These are phyloP conservation scores for Hypoxylon sp. DNA, from an alignment of 2,329 filamentous ascomycete genomes.

Conservation along the genomic window DNA sequence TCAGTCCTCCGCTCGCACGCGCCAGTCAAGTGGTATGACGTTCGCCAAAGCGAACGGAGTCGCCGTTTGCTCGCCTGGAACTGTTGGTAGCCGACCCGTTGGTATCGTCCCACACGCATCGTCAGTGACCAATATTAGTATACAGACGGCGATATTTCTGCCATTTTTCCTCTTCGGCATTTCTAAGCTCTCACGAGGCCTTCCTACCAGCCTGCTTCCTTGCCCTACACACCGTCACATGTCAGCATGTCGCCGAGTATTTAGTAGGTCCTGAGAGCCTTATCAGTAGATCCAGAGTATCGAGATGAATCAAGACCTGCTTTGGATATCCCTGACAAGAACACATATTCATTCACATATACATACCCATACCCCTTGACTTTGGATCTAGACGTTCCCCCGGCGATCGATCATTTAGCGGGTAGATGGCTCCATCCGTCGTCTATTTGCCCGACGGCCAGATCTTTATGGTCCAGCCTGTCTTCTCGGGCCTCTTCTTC, in stretches of 20 bases:
- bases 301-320: constrained; percentile 11
- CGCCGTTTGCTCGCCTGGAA: constrained; percentile 28
- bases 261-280: constrained; percentile 21
- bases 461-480: constrained; percentile 78
- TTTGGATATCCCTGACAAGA: background rate
- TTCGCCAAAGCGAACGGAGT: constrained; percentile 26
- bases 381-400: background rate
- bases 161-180: constrained; percentile 5
- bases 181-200: constrained; percentile 7
- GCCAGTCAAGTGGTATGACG: constrained; percentile 32
- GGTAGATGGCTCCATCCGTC: constrained; percentile 48
- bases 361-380: too few relatives aligned
- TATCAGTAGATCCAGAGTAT: constrained; percentile 15
- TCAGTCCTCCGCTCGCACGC: constrained; percentile 12
- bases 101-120: constrained; percentile 23
- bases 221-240: constrained; percentile 14
- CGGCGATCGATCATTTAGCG: background rate
- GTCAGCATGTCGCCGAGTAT: constrained; percentile 7
- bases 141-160: constrained; percentile 7
- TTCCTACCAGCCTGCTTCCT: background rate
- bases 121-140: constrained; percentile 10
- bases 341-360: too few relatives aligned
- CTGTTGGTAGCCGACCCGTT: constrained; percentile 3
- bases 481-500: constrained; percentile 93
- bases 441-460: constrained; percentile 88